A percentile compares a stretch with the other conserved stretches of the same genome.
phyloP scores from a whole-genome alignment of 140 eudicot species.

The Bidens hawaiensis region DNA sequence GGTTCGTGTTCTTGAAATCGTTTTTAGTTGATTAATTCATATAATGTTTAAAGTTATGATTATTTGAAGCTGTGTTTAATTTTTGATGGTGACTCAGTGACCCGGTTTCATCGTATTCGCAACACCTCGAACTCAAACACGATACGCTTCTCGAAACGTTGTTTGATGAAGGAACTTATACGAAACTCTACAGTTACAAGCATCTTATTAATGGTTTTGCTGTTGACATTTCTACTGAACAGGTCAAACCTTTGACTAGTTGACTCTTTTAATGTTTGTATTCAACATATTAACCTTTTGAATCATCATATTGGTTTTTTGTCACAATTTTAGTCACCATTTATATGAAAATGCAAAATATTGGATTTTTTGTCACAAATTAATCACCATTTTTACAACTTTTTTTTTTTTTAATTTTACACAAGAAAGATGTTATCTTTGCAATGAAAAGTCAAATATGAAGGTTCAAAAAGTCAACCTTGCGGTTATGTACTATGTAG shows the following conservation, averaged over 20 bases:
- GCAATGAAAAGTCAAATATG: conserved; percentile 2
- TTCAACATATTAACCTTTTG: conserved; percentile 2
- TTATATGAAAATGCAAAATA: conserved; percentile 3
- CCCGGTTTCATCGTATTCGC: conserved; percentile 62
- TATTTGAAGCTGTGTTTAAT: background rate
- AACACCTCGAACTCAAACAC: conserved; percentile 76
- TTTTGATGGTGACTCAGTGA: conserved; percentile 47
- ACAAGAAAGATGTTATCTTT: background rate
- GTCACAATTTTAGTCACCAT: conserved; percentile 11
- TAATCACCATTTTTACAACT: conserved; percentile 1
- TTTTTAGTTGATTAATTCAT: background rate
- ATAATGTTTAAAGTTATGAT: background rate
- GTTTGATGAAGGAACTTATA: conserved; percentile 68
- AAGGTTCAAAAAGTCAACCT: conserved; percentile 4
- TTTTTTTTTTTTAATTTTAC: background rate
- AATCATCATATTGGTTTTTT: background rate
- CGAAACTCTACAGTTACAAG: conserved; percentile 89
- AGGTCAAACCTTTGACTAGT: conserved; percentile 56
- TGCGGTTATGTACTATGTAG: background rate
- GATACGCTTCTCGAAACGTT: conserved; percentile 83
- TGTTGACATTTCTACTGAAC: conserved; percentile 77
- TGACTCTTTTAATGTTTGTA: background rate
- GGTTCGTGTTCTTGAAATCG: conserved; percentile 36
- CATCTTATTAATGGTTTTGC: conserved; percentile 95
- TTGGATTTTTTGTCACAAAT: too few relatives aligned